Evolutionary conservation across 2,329 filamentous ascomycete species (phyloP).

Genomic region (Fusarium subtropicale): DNA sequence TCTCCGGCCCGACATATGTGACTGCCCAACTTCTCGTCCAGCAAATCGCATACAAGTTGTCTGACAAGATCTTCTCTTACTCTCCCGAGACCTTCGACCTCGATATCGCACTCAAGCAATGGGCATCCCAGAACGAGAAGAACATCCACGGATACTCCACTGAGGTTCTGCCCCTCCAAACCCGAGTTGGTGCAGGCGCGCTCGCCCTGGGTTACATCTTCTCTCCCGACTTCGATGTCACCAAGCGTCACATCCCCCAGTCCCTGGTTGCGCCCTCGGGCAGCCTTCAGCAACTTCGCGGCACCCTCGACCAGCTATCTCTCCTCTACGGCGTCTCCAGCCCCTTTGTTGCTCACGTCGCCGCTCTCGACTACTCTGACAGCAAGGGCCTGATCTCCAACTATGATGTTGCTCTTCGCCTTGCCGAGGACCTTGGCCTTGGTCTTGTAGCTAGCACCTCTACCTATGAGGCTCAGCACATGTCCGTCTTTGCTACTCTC

Average conservation of each 20-base stretch:
- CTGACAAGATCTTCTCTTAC: slow-evolving; percentile 97
- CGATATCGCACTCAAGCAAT: slow-evolving; percentile 83
- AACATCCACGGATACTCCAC: slow-evolving; percentile 89
- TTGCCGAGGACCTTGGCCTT: slow-evolving; percentile 90
- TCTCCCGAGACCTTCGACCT: slow-evolving; percentile 94
- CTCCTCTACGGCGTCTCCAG: slow-evolving; percentile 92
- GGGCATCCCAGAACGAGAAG: slow-evolving; percentile 75
- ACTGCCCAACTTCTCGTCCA: slow-evolving; percentile 95
- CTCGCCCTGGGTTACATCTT: slow-evolving; percentile 97
- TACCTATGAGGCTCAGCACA: slow-evolving; percentile 93
- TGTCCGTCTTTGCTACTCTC: slow-evolving; percentile 88
- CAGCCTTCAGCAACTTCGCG: slow-evolving; percentile 81
- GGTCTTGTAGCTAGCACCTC: slow-evolving; percentile 87
- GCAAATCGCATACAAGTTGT: slow-evolving; percentile 94
- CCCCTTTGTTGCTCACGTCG: slow-evolving; percentile 91
- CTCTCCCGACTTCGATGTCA: slow-evolving; percentile 93
- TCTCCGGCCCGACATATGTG: slow-evolving; percentile 90
- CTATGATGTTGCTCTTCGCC: slow-evolving; percentile 81
- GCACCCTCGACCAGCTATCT: slow-evolving; percentile 90
- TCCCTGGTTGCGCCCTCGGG: slow-evolving; percentile 88
- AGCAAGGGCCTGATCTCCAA: slow-evolving; percentile 82
- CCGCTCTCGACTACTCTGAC: slow-evolving; percentile 85
- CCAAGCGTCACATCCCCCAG: slow-evolving; percentile 92
- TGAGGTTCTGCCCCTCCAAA: slow-evolving; percentile 83
- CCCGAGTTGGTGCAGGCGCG: slow-evolving; percentile 86